Conservation (phyloP, 148 eudicot genomes). For the Rhododendron williamsianum region DNA sequence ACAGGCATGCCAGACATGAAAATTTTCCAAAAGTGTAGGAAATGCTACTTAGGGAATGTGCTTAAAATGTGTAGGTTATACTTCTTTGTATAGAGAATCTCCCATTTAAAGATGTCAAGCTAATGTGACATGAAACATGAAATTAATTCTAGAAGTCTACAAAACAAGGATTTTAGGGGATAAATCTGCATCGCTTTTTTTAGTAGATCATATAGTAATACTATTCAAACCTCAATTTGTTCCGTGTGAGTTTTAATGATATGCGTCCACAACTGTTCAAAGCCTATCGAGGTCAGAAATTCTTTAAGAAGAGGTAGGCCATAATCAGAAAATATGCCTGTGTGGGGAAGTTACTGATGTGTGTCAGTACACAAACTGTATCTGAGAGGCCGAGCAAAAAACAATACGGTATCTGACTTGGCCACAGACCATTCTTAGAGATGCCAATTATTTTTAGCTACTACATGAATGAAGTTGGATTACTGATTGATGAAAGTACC, state of each 20-base stretch:
- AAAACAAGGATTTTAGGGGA: not conserved
- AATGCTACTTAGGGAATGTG: not conserved
- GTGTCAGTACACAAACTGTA: not conserved
- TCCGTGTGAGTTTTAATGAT: not conserved
- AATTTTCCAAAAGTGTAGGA: not conserved
- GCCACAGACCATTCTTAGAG: not conserved
- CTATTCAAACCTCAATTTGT: not conserved
- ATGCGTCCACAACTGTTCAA: not conserved
- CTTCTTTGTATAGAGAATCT: not conserved
- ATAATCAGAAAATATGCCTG: not conserved
- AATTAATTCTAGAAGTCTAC: not conserved
- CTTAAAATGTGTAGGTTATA: not conserved
- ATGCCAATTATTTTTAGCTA: not conserved
- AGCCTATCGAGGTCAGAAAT: not conserved
- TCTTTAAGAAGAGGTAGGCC: not conserved
- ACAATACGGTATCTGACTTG: too few species aligned
- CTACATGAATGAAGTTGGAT: not conserved
- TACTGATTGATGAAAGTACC: constrained; percentile 31
- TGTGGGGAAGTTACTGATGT: not conserved
- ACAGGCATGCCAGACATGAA: not conserved
- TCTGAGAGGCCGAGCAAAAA: too few species aligned
- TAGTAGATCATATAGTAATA: not conserved
- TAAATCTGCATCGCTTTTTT: not conserved
- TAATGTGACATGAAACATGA: not conserved
- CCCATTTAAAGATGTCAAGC: not conserved